A percentile compares a stretch with the other conserved stretches of the same genome.
phyloP scores from a whole-genome alignment of 176 grass and related monocot genomes.

The Oryza australiensis region DNA sequence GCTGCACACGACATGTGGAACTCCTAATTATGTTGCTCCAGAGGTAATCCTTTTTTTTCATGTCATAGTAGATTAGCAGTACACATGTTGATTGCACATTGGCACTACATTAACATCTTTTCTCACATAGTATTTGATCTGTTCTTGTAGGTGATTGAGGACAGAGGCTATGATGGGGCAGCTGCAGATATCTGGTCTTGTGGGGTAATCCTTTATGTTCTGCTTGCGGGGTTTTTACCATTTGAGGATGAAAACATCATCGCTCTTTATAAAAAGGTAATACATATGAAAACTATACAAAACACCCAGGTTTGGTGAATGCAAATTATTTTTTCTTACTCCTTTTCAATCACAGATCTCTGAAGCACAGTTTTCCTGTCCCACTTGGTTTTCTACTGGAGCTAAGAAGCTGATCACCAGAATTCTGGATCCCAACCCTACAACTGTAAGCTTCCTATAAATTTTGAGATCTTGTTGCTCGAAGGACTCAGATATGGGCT shows the following conservation, averaged over 20 bases:
- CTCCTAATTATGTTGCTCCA: constrained; percentile 97
- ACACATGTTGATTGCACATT: background rate
- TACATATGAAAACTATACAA: constrained; percentile 1
- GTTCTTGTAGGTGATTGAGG: constrained; percentile 76
- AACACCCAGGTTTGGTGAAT: background rate
- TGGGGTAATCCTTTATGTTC: constrained; percentile 92
- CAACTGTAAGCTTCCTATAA: constrained; percentile 59
- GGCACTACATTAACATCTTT: background rate
- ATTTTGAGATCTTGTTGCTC: constrained; percentile 7
- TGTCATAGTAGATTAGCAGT: background rate
- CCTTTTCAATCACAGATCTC: constrained; percentile 68
- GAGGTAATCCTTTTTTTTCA: constrained; percentile 54
- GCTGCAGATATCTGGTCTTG: constrained; percentile 97
- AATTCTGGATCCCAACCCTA: constrained; percentile 85
- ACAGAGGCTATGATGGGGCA: constrained; percentile 97
- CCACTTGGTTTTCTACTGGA: constrained; percentile 86
- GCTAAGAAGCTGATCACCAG: constrained; percentile 82
- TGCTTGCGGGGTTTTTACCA: constrained; percentile 90
- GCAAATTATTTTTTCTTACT: background rate
- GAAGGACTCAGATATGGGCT: background rate
- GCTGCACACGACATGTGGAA: constrained; percentile 98
- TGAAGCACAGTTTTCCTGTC: constrained; percentile 72
- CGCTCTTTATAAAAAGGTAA: constrained; percentile 88
- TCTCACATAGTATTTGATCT: constrained; percentile 26
- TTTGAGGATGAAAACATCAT: constrained; percentile 97